Conservation (phyloP, 257 asterid species). For the Salvia rosmarinus region DNA sequence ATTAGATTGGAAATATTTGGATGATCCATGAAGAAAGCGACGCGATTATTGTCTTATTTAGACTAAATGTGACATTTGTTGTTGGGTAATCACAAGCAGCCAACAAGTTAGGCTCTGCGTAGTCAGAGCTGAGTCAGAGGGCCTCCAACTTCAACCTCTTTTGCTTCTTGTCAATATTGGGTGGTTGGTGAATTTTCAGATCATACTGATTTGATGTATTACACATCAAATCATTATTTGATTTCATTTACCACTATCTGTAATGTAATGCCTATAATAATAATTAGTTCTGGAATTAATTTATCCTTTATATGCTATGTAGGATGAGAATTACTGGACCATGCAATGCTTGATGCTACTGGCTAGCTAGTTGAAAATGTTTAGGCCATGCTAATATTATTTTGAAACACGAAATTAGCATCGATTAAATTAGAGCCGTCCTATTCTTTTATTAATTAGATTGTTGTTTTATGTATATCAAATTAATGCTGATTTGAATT, state of each 20-base stretch:
- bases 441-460: not conserved
- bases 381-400: not conserved
- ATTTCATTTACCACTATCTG: too few species aligned
- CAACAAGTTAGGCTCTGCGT: slow-evolving; percentile 40
- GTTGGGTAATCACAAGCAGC: slow-evolving; percentile 28
- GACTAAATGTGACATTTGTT: slow-evolving; percentile 9
- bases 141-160: slow-evolving; percentile 31
- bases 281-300: too few species aligned
- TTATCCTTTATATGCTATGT: too few species aligned
- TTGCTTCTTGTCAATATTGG: too few species aligned
- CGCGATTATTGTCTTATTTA: not conserved
- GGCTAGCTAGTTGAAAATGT: too few species aligned
- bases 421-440: not conserved
- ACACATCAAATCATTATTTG: too few species aligned
- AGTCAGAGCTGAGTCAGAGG: slow-evolving; percentile 53
- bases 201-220: too few species aligned
- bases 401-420: not conserved
- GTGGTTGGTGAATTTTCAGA: too few species aligned
- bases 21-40: not conserved
- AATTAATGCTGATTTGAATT: not conserved
- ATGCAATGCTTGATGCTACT: not conserved
- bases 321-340: not conserved
- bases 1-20: not conserved
- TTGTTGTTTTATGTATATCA: not conserved
- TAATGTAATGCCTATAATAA: too few species aligned